Evolutionary conservation across 2,329 filamentous ascomycete genomes (phyloP).

Genomic region (Setomelanomma holmii): DNA sequence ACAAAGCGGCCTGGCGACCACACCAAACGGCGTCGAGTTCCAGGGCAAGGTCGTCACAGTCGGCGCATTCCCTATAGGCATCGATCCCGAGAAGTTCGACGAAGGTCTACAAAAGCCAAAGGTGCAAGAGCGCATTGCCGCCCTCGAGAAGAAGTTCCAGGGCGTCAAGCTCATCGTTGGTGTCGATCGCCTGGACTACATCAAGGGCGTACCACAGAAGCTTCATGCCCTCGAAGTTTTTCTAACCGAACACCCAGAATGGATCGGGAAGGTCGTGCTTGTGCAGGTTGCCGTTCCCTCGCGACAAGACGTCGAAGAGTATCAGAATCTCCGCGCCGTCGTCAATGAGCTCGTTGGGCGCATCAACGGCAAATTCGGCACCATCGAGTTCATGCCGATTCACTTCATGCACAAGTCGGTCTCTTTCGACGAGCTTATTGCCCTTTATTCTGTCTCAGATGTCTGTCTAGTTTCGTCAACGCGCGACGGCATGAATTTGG

Average conservation of each 20-base stretch:
- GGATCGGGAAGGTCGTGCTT: slow-evolving; percentile 96
- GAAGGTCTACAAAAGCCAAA: slow-evolving; percentile 85
- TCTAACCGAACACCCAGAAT: slow-evolving; percentile 94
- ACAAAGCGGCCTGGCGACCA: slow-evolving; percentile 72
- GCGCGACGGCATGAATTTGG: slow-evolving; percentile 98
- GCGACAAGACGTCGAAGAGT: slow-evolving; percentile 95
- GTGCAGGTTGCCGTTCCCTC: slow-evolving; percentile 96
- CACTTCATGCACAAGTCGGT: slow-evolving; percentile 98
- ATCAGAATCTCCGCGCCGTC: slow-evolving; percentile 92
- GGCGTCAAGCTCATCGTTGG: slow-evolving; percentile 96
- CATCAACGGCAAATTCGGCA: slow-evolving; percentile 97
- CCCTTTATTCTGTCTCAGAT: slow-evolving; percentile 90
- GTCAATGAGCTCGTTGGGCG: slow-evolving; percentile 96
- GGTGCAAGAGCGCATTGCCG: slow-evolving; percentile 85
- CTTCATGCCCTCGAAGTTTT: slow-evolving; percentile 96
- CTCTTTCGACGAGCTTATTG: slow-evolving; percentile 91
- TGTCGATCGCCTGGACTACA: slow-evolving; percentile 96
- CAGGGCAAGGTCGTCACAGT: slow-evolving; percentile 88
- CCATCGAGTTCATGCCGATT: slow-evolving; percentile 98
- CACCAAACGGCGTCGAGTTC: slow-evolving; percentile 92
- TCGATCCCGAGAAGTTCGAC: slow-evolving; percentile 95
- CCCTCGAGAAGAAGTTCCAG: slow-evolving; percentile 87
- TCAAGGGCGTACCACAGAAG: slow-evolving; percentile 98
- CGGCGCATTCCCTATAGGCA: slow-evolving; percentile 96
- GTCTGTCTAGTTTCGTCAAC: slow-evolving; percentile 92